These are phyloP conservation scores for Collybia nuda DNA, from an alignment of 768 basidiomycete species.

Conservation along the genomic window DNA sequence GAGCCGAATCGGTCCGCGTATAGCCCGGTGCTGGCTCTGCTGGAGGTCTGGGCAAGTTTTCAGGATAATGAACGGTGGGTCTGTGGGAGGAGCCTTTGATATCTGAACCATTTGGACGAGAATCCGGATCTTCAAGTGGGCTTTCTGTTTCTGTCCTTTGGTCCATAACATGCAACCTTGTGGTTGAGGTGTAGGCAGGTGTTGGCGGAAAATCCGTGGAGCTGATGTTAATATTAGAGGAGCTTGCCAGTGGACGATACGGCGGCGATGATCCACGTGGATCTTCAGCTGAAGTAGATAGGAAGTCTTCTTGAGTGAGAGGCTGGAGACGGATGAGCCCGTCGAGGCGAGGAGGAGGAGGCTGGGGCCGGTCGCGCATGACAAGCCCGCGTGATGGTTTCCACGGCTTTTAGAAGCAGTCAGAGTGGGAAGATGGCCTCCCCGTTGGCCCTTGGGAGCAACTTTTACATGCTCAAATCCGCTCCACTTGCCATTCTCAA, in stretches of 20 bases:
- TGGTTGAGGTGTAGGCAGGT: constrained; percentile 22
- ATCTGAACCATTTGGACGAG: constrained; percentile 15
- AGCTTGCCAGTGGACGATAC: constrained; percentile 32
- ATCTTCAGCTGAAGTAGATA: constrained; percentile 16
- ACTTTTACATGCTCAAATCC: no score
- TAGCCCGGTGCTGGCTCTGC: constrained; percentile 22
- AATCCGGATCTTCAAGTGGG: constrained; percentile 19
- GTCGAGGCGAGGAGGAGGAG: background rate
- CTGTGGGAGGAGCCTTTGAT: constrained; percentile 15
- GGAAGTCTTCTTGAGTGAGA: constrained; percentile 3
- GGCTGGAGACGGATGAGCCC: background rate
- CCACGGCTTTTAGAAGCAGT: background rate
- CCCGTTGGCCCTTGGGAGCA: no score
- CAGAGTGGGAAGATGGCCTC: no score
- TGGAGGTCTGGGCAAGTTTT: constrained; percentile 30
- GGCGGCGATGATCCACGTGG: constrained; percentile 30
- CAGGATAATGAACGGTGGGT: constrained; percentile 55
- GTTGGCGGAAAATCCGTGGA: constrained; percentile 21
- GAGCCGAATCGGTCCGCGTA: constrained; percentile 26
- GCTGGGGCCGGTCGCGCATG: background rate
- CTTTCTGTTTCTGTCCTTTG: constrained; percentile 15
- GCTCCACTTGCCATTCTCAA: no score
- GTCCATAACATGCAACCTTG: constrained; percentile 16
- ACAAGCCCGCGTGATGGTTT: background rate
- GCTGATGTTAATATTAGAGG: constrained; percentile 25